A percentile compares a stretch with the other conserved stretches of the same genome.
These are phyloP conservation scores for Neurospora africana DNA, from an alignment of 495 filamentous ascomycete species.

Conservation along the genomic window DNA sequence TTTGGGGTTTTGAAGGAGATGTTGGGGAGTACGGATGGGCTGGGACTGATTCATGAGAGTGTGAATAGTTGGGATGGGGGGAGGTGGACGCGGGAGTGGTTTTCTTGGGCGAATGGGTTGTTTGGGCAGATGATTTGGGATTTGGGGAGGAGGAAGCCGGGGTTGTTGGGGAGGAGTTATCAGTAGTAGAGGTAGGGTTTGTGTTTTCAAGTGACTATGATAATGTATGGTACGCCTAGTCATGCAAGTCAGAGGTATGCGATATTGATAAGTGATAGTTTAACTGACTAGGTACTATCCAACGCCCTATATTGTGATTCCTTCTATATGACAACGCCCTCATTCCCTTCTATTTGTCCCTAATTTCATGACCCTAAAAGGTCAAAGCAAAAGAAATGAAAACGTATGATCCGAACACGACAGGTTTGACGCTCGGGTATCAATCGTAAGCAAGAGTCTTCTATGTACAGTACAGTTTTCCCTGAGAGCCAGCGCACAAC, in stretches of 20 bases:
- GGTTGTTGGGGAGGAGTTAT: slow-evolving; percentile 28
- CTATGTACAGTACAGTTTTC: not conserved
- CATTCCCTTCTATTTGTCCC: not conserved
- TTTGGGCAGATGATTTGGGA: slow-evolving; percentile 58
- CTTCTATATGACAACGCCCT: not conserved
- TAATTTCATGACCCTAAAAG: not conserved
- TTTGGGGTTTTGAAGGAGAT: slow-evolving; percentile 33
- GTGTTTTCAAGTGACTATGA: not conserved
- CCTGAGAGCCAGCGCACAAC: not conserved
- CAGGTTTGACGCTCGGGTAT: not conserved
- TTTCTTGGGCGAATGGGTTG: slow-evolving; percentile 59
- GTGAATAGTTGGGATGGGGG: slow-evolving; percentile 40
- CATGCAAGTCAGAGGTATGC: no score
- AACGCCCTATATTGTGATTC: not conserved
- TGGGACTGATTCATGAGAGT: slow-evolving; percentile 53
- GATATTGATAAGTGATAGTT: not conserved
- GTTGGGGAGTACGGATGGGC: slow-evolving; percentile 42
- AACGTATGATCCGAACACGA: no score
- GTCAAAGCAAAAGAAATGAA: not conserved
- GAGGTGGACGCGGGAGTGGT: slow-evolving; percentile 55
- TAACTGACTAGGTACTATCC: not conserved
- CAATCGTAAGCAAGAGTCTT: not conserved
- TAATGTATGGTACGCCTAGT: not conserved
- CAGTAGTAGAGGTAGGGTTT: no score
- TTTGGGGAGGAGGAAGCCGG: slow-evolving; percentile 33